Conservation (phyloP, 2,329 filamentous ascomycete genomes). For the Davidsoniella neocaledoniae region DNA sequence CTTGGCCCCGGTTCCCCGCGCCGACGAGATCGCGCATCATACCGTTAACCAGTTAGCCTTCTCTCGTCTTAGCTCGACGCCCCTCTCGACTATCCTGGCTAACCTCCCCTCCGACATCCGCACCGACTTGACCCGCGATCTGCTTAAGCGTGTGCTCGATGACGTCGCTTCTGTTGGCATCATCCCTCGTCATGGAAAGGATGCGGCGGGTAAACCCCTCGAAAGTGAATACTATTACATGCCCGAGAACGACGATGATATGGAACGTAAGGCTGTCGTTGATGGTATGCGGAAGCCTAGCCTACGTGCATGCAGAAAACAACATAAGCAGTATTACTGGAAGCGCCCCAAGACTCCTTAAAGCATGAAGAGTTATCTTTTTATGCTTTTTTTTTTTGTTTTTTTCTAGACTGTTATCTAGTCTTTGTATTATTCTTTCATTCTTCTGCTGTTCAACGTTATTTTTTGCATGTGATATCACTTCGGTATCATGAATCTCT, state of each 20-base stretch:
- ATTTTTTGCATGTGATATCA: neutral
- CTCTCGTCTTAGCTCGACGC: slow-evolving; percentile 80
- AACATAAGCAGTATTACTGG: slow-evolving; percentile 79
- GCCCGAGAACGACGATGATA: slow-evolving; percentile 69
- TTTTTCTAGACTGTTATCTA: neutral
- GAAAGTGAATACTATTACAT: slow-evolving; percentile 98
- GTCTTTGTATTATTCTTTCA: slow-evolving; percentile 2
- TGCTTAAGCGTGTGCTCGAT: slow-evolving; percentile 57
- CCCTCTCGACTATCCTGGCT: slow-evolving; percentile 73
- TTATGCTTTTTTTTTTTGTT: neutral
- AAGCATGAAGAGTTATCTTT: neutral
- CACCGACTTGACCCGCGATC: slow-evolving; percentile 39
- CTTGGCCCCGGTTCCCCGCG: slow-evolving; percentile 10
- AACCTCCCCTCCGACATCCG: slow-evolving; percentile 59
- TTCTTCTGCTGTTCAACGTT: neutral
- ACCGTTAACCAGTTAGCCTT: slow-evolving; percentile 91
- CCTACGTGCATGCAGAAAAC: slow-evolving; percentile 76
- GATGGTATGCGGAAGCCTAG: slow-evolving; percentile 78
- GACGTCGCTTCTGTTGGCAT: slow-evolving; percentile 66
- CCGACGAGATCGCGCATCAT: slow-evolving; percentile 53
- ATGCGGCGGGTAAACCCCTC: slow-evolving; percentile 80
- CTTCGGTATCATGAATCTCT: too few species aligned
- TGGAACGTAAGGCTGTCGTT: slow-evolving; percentile 63
- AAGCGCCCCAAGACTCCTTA: slow-evolving; percentile 45
- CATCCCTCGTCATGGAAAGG: slow-evolving; percentile 81